Conservation (phyloP, 192 early-diverging fungal species). For the Podila epicladia region DNA sequence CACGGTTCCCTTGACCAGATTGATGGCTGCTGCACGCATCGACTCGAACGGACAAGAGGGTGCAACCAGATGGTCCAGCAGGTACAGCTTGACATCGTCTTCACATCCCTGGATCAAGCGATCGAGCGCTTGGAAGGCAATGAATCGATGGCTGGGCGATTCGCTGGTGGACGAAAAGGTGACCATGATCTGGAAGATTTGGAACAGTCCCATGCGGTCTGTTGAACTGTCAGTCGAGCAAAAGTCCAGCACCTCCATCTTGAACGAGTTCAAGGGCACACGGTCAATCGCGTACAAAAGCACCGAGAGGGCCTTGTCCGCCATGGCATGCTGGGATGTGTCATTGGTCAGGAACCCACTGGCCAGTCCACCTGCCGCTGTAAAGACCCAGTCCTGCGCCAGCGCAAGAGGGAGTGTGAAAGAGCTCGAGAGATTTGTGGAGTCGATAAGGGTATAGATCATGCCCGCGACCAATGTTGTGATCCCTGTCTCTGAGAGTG, state of each 20-base stretch:
- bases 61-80: constrained; percentile 51
- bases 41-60: constrained; percentile 55
- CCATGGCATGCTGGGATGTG: constrained; percentile 32
- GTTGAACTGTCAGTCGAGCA: constrained; percentile 23
- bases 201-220: constrained; percentile 38
- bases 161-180: constrained; percentile 56
- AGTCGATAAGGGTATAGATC: constrained; percentile 31
- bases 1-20: constrained; percentile 55
- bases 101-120: constrained; percentile 42
- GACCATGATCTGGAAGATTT: constrained; percentile 48
- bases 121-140: constrained; percentile 46
- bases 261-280: constrained; percentile 25
- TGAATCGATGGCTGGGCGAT: constrained; percentile 50
- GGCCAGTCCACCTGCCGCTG: constrained; percentile 31
- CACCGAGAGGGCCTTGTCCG: constrained; percentile 38
- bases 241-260: constrained; percentile 30
- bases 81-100: constrained; percentile 54
- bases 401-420: constrained; percentile 36
- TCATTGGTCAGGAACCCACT: constrained; percentile 37
- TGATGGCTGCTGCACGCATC: constrained; percentile 58
- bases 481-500: constrained; percentile 42
- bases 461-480: constrained; percentile 34
- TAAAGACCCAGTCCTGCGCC: constrained; percentile 42
- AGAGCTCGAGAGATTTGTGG: constrained; percentile 7
- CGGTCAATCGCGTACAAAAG: constrained; percentile 38